Percentiles rank a stretch among this genome's conserved stretches.
Conservation (phyloP, 495 filamentous ascomycete genomes). For the Penicillium verhagenii region DNA sequence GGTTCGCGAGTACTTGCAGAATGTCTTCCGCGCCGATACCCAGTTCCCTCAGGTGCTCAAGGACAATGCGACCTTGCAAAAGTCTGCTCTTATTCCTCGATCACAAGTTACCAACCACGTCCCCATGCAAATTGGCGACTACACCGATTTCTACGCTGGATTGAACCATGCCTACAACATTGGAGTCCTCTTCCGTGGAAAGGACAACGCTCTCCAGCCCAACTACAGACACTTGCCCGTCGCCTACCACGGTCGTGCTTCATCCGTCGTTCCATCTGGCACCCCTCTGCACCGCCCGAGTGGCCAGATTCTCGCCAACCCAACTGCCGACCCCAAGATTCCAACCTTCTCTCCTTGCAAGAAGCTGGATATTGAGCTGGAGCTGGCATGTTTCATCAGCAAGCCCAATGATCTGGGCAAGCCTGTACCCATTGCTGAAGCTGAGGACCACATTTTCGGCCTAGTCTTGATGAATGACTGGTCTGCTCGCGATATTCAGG, state of each 20-base stretch:
- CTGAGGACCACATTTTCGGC: constrained; percentile 79
- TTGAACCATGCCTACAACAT: constrained; percentile 81
- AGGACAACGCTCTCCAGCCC: constrained; percentile 74
- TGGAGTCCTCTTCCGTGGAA: constrained; percentile 80
- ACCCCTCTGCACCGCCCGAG: constrained; percentile 72
- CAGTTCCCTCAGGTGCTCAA: constrained; percentile 58
- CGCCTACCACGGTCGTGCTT: constrained; percentile 83
- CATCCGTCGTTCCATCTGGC: constrained; percentile 73
- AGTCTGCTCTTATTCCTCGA: constrained; percentile 53
- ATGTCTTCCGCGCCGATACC: constrained; percentile 63
- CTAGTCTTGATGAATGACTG: constrained; percentile 92
- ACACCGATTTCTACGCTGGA: constrained; percentile 97
- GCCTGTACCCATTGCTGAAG: constrained; percentile 60
- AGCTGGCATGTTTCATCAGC: constrained; percentile 80
- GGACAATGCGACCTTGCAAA: constrained; percentile 53
- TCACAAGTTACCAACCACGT: constrained; percentile 68
- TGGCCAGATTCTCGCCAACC: constrained; percentile 77
- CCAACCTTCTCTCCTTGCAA: constrained; percentile 63
- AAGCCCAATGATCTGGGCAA: constrained; percentile 64
- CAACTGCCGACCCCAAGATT: constrained; percentile 56
- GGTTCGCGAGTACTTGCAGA: constrained; percentile 72
- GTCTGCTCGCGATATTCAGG: constrained; percentile 88
- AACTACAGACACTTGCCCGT: constrained; percentile 92
- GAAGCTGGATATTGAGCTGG: constrained; percentile 82
- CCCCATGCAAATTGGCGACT: constrained; percentile 89